Base-by-base conservation (phyloP, 2,329 filamentous ascomycete genomes). In the Fusarium sp. region DNA sequence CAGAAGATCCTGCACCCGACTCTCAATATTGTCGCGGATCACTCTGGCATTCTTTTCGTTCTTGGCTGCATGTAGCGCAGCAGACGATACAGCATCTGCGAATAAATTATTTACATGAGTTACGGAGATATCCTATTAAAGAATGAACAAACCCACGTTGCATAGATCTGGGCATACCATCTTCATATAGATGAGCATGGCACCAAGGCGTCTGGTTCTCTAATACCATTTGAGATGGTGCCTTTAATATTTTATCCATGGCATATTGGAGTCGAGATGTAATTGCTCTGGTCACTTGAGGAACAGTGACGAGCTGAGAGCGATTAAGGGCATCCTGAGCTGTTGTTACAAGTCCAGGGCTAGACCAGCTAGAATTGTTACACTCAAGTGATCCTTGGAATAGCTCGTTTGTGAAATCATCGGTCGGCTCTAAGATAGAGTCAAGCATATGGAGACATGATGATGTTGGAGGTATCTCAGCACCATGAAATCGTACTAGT, bases 131-230 rank as follows among this genome's bases (percentile, higher is more conserved):
- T 1, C 5, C 26, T 16, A 8, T 3, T 8, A 6, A 26, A 13
- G 23, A 11, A 26, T 26, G 2, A 2, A 1, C 8, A 1, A 4
- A 31, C 49, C 7, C 20, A 58, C 56, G n/a, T 2, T 59, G 56
- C 52, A 59, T 59, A 2, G 26, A 46, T 1, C 18, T 31, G 2
- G 56, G 56, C 56, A 47, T 47, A 0, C 56, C 50, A 6, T 31
- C 39, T 3, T 57, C 39, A 1, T 59, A 59, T 0, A 59, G 26
- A 20, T 57, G 39, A 2, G 56, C 1, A 39, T 59, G 56, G 3
- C 50, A 57, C 50, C 56, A 59, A 3, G 56, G 56, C 2, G 54
- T 59, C 0, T 39, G n/a, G 4, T 57, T 59, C 20, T 21, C 39
- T 0, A 31, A 39, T 15, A 59, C 33, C 50, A 59, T 59, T 4